These are phyloP conservation scores for Pythium monospermum DNA, from an alignment of 352 stramenopile genomes.

Conservation along the genomic window DNA sequence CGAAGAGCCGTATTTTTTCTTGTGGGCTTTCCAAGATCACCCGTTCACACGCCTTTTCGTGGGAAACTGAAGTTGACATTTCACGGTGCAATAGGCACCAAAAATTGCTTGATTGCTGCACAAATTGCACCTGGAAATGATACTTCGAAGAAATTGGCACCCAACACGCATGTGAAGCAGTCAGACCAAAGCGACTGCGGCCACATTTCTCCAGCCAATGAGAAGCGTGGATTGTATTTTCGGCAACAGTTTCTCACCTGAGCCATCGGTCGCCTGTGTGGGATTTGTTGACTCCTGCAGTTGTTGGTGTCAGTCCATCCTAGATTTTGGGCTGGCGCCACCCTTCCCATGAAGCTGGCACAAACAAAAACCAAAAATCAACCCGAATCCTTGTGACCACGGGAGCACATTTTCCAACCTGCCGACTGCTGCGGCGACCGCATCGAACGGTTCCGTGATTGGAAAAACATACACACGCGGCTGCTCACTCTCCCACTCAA, in stretches of 20 bases:
- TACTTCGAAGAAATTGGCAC: background rate
- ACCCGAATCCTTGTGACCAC: conserved; percentile 22
- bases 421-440: too few relatives aligned
- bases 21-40: background rate
- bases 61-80: background rate
- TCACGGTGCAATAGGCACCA: background rate
- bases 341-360: conserved; percentile 4
- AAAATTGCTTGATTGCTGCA: too few relatives aligned
- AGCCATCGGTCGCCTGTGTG: conserved; percentile 15
- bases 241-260: conserved; percentile 20
- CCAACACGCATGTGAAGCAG: conserved; percentile 12
- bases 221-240: conserved; percentile 13
- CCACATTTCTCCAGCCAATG: conserved; percentile 15
- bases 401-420: conserved; percentile 23
- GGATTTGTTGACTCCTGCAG: conserved; percentile 19
- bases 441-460: too few relatives aligned
- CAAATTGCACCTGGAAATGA: conserved; percentile 18
- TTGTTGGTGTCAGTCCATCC: background rate
- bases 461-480: too few relatives aligned
- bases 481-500: too few relatives aligned
- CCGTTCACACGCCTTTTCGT: background rate
- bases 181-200: conserved; percentile 24
- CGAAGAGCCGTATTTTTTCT: background rate
- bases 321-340: background rate
- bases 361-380: conserved; percentile 8